Evolutionary conservation across 1,139 yeast genomes (phyloP), one percentile per base, ranked within the genome.

Genomic region (Eremothecium cymbalariae): DNA sequence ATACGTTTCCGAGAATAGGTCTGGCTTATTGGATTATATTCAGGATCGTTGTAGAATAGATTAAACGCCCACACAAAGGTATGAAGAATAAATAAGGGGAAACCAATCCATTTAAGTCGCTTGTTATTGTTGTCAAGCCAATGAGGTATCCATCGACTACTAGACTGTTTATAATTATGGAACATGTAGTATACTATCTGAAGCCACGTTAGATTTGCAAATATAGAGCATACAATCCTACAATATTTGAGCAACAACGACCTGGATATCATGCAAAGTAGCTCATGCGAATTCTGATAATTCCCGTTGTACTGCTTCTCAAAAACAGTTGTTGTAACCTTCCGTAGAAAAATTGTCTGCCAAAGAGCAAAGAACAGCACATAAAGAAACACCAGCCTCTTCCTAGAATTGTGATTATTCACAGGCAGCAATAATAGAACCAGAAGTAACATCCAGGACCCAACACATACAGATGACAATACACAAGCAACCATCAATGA

Each of bases 361-460:
- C 41, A 39, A 4, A 48, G 26, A 8, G 53, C 48, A 16, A 41
- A 45, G 28, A 44, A 45, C 15, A 49, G 28, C 8, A 51, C 49
- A 29, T 51, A 51, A 18, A 48, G 8, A 16, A 41, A 44, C 3
- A 53, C 48, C 23, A 50, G 31, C 14, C 42, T 34, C 20, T 42
- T 41, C 28, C 44, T 46, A 15, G 44, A 39, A 28, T 46, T 44
- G 26, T 43, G 51, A 31, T 44, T 47, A 11, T 43, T 45, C 2
- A 47, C 34, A 3, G 55, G 55, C 31, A 53, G 32, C 16, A 54
- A 30, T 6, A 50, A 25, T 20, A 53, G 37, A 5, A 53, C 42
- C 31, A 54, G 25, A 18, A 48, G 44, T 7, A 53, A 32, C 57
- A 54, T 53, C 57, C 57, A 54, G 17, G 49, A 37, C 13, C 53